phyloP scores from a whole-genome alignment of 495 filamentous ascomycete genomes.

The Hypoxylon crocopeplum region DNA sequence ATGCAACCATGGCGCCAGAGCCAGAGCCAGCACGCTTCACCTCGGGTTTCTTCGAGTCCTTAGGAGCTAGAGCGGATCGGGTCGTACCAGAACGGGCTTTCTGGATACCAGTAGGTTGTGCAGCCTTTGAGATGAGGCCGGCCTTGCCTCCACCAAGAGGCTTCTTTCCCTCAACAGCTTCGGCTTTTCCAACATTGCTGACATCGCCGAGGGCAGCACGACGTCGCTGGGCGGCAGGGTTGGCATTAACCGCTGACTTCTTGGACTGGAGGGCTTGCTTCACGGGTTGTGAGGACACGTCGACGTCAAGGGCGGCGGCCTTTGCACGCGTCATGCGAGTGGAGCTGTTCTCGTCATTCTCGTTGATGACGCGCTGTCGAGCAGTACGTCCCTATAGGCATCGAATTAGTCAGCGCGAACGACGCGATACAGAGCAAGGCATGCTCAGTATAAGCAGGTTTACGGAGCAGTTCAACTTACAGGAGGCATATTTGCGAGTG shows the following conservation, averaged over 20 bases:
- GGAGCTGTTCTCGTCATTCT: constrained; percentile 89
- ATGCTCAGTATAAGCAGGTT: constrained; percentile 12
- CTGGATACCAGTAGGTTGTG: constrained; percentile 76
- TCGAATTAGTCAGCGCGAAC: constrained; percentile 18
- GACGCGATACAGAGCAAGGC: too few relatives aligned
- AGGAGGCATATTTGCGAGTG: constrained; percentile 54
- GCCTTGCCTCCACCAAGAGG: constrained; percentile 56
- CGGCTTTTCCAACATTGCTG: constrained; percentile 89
- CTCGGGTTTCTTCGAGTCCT: constrained; percentile 72
- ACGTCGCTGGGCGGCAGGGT: constrained; percentile 62
- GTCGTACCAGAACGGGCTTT: constrained; percentile 73
- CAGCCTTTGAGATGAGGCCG: constrained; percentile 78
- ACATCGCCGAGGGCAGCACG: constrained; percentile 88
- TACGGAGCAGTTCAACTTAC: constrained; percentile 49
- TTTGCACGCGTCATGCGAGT: constrained; percentile 93
- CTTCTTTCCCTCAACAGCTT: constrained; percentile 77
- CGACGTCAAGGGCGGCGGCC: constrained; percentile 72
- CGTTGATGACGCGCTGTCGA: constrained; percentile 71
- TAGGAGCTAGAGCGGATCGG: constrained; percentile 66
- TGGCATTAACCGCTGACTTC: constrained; percentile 65
- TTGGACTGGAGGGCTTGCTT: constrained; percentile 77
- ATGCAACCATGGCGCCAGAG: constrained; percentile 65
- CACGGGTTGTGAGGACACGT: constrained; percentile 57
- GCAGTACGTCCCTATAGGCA: constrained; percentile 43
- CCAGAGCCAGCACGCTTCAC: constrained; percentile 76